These are phyloP conservation scores for Sordaria brevicollis DNA, from an alignment of 495 filamentous ascomycete genomes.

Conservation along the genomic window DNA sequence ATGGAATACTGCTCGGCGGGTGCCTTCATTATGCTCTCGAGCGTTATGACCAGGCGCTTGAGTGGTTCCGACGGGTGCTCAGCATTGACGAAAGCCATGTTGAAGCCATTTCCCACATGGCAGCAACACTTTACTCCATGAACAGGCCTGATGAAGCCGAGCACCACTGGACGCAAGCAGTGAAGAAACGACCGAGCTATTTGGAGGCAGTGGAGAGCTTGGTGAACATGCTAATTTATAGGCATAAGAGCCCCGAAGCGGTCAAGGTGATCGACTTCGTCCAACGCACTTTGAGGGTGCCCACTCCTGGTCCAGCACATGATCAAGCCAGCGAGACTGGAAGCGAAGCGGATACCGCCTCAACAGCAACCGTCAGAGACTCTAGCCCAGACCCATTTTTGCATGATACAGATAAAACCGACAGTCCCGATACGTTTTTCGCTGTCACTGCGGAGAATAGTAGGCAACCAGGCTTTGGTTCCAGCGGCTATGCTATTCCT, in stretches of 20 bases:
- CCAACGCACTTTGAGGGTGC: slow-evolving; percentile 59
- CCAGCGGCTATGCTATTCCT: slow-evolving; percentile 78
- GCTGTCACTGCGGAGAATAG: slow-evolving; percentile 37
- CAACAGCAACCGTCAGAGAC: slow-evolving; percentile 8
- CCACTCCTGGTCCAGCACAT: slow-evolving; percentile 1
- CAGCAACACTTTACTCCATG: slow-evolving; percentile 76
- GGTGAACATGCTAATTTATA: slow-evolving; percentile 75
- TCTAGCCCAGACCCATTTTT: slow-evolving; percentile 12
- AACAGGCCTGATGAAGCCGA: slow-evolving; percentile 78
- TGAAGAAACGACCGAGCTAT: slow-evolving; percentile 77
- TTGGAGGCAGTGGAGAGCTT: slow-evolving; percentile 97
- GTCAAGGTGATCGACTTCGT: slow-evolving; percentile 84
- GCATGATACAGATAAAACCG: slow-evolving; percentile 13
- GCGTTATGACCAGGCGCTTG: slow-evolving; percentile 72
- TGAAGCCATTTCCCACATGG: slow-evolving; percentile 89
- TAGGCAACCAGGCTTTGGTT: slow-evolving; percentile 55
- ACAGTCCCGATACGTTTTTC: slow-evolving; percentile 13
- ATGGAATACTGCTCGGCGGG: slow-evolving; percentile 87
- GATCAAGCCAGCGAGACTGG: slow-evolving; percentile 11
- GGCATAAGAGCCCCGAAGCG: slow-evolving; percentile 73
- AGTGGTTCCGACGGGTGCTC: slow-evolving; percentile 84
- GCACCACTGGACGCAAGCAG: slow-evolving; percentile 72
- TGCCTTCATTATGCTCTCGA: slow-evolving; percentile 90
- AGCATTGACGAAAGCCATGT: slow-evolving; percentile 81
- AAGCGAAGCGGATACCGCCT: slow-evolving; percentile 12